Evolutionary conservation across 23 red algal species (phyloP).

Genomic region (Agarophyton chilense): DNA sequence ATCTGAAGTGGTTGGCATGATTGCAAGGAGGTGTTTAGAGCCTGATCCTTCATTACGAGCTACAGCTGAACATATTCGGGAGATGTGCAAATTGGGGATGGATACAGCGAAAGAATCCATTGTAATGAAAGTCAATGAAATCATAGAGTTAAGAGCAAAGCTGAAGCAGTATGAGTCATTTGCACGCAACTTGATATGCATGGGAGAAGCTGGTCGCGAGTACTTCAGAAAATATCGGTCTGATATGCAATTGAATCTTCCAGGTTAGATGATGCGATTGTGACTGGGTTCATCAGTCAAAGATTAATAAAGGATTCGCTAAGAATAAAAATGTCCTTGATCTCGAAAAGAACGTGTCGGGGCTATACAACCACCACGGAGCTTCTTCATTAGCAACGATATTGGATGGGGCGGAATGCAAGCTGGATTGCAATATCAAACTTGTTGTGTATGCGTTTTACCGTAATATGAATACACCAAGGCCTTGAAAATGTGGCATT

Average conservation of each 20-base stretch:
- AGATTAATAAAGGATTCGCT: too few species aligned
- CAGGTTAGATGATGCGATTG: neutral
- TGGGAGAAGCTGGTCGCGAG: slow-evolving; percentile 26
- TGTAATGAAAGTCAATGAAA: neutral
- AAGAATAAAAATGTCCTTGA: too few species aligned
- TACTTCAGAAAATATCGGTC: slow-evolving; percentile 1
- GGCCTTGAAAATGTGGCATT: too few species aligned
- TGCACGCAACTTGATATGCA: slow-evolving; percentile 5
- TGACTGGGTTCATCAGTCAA: neutral
- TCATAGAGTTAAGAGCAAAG: neutral
- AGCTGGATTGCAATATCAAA: too few species aligned
- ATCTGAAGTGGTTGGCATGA: slow-evolving; percentile 34
- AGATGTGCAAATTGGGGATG: slow-evolving; percentile 21
- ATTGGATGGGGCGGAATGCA: too few species aligned
- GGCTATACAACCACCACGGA: too few species aligned
- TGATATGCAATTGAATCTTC: neutral
- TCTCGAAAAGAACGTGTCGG: too few species aligned
- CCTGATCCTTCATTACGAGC: slow-evolving; percentile 52
- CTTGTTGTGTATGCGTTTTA: too few species aligned
- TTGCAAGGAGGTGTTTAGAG: slow-evolving; percentile 63
- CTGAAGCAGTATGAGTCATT: slow-evolving; percentile 21
- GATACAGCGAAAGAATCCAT: neutral
- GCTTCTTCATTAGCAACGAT: too few species aligned
- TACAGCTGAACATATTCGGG: slow-evolving; percentile 36
- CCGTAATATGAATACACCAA: too few species aligned